Evolutionary conservation across 139 green algal genomes (phyloP).

Genomic region (Coccomyxa sp.): DNA sequence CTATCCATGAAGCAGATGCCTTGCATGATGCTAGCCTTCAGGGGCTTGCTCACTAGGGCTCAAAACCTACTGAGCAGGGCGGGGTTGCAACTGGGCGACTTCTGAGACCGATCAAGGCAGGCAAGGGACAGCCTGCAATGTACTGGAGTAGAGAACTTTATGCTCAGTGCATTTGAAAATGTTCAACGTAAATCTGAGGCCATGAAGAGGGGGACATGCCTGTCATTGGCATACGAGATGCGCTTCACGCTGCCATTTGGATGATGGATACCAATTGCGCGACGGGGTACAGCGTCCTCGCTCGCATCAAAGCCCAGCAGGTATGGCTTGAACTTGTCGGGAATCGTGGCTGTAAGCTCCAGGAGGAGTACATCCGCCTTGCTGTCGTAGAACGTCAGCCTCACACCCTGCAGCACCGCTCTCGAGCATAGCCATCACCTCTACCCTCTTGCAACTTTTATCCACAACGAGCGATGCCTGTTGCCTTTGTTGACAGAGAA

Average conservation of each 20-base stretch:
- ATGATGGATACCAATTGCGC: not conserved
- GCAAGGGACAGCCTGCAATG: not conserved
- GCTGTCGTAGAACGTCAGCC: slow-evolving; percentile 4
- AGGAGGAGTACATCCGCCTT: not conserved
- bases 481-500: not conserved
- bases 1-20: too few species aligned
- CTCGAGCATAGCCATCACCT: not conserved
- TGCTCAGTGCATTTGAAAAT: not conserved
- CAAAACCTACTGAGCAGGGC: too few species aligned
- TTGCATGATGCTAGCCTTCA: too few species aligned
- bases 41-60: too few species aligned
- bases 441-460: not conserved
- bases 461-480: not conserved
- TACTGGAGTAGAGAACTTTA: not conserved
- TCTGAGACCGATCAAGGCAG: too few species aligned
- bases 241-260: slow-evolving; percentile 1
- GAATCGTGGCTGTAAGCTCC: not conserved
- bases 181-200: too few species aligned
- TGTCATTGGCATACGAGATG: not conserved
- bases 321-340: not conserved
- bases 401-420: not conserved
- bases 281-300: not conserved
- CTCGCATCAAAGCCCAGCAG: not conserved
- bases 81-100: too few species aligned
- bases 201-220: too few species aligned